phyloP scores from a whole-genome alignment of 306 rosid genomes.

The Pueraria montana region DNA sequence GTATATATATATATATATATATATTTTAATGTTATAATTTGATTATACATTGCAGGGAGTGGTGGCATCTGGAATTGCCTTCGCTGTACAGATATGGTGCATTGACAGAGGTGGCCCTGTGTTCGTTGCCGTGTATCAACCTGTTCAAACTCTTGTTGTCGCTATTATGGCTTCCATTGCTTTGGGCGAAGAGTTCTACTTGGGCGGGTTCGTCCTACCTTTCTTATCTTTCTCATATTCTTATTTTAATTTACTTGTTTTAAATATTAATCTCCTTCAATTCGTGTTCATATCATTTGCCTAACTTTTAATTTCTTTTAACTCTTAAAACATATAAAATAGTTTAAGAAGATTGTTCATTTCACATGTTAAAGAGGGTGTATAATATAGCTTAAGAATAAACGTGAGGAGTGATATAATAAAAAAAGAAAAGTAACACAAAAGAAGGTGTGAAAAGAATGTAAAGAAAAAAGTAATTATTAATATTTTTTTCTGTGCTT shows the following conservation, averaged over 20 bases:
- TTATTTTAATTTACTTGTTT: neutral
- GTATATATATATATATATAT: neutral
- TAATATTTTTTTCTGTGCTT: neutral
- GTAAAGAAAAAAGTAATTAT: neutral
- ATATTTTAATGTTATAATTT: neutral
- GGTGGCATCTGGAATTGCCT: constrained; percentile 98
- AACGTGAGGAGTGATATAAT: neutral
- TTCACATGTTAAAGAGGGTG: neutral
- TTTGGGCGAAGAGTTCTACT: constrained; percentile 92
- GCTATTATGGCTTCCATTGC: constrained; percentile 97
- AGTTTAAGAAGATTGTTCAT: neutral
- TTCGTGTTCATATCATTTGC: neutral
- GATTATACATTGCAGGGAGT: constrained; percentile 73
- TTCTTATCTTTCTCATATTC: neutral
- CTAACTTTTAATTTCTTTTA: neutral
- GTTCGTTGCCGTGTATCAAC: constrained; percentile 97
- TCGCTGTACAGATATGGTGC: constrained; percentile 99
- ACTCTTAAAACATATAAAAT: neutral
- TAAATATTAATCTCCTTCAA: neutral
- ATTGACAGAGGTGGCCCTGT: constrained; percentile 99
- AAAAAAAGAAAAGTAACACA: neutral
- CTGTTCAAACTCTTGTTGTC: constrained; percentile 97
- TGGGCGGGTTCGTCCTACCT: constrained; percentile 76
- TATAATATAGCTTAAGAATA: neutral
- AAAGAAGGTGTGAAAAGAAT: neutral